phyloP scores from a whole-genome alignment of 1,284 basidiomycete species.

The Puccinia hordei region DNA sequence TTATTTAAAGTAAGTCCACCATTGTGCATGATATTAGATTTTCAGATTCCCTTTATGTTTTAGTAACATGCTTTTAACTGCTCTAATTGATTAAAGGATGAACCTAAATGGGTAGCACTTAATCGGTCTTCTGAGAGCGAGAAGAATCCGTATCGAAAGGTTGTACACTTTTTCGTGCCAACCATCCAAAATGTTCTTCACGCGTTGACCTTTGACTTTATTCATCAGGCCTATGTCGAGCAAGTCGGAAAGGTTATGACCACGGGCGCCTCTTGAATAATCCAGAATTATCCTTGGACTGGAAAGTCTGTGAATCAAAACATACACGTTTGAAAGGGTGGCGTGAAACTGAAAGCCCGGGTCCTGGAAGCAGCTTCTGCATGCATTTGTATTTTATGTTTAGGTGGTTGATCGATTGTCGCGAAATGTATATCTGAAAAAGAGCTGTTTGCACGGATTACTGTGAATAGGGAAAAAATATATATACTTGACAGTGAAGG shows the following conservation, averaged over 20 bases:
- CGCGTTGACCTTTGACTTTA: background rate
- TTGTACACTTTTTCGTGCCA: background rate
- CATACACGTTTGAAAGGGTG: background rate
- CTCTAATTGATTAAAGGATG: conserved; percentile 65
- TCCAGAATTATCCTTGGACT: too few species aligned
- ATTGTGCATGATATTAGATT: background rate
- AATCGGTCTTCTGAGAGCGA: conserved; percentile 70
- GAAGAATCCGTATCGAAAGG: conserved; percentile 66
- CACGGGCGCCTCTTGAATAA: conserved; percentile 4
- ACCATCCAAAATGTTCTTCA: background rate
- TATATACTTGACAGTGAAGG: too few species aligned
- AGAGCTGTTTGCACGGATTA: too few species aligned
- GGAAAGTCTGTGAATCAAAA: background rate
- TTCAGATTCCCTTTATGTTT: background rate
- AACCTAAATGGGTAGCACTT: conserved; percentile 80
- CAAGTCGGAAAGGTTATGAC: background rate
- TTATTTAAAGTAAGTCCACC: conserved; percentile 69
- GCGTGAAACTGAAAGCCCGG: background rate
- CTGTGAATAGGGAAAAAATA: too few species aligned
- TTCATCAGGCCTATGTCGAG: conserved; percentile 9
- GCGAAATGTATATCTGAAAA: background rate
- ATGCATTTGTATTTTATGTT: conserved; percentile 14
- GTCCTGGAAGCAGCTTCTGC: background rate
- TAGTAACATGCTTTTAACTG: background rate
- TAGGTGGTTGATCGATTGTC: background rate